Conservation (phyloP, 2,329 filamentous ascomycete species). For the Fusarium mangiferae region DNA sequence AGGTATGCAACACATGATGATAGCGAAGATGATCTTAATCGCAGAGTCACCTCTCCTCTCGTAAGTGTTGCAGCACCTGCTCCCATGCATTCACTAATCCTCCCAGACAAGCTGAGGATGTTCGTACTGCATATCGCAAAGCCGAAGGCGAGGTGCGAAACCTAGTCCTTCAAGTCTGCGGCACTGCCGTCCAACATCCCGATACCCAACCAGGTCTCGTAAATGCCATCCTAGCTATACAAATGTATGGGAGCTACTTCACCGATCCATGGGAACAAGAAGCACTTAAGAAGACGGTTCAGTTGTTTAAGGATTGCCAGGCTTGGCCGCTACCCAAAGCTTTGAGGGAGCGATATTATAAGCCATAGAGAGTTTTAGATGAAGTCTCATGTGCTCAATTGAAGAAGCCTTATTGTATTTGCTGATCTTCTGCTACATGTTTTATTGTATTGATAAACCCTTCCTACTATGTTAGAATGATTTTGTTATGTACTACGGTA, state of each 20-base stretch:
- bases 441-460: too few species aligned
- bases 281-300: slow-evolving; percentile 26
- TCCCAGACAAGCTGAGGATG: background rate
- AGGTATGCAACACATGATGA: slow-evolving; percentile 39
- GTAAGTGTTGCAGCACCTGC: background rate
- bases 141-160: slow-evolving; percentile 24
- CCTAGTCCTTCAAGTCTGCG: slow-evolving; percentile 33
- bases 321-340: slow-evolving; percentile 35
- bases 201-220: slow-evolving; percentile 30
- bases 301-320: slow-evolving; percentile 29
- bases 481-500: too few species aligned
- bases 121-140: slow-evolving; percentile 23
- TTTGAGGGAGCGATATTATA: background rate
- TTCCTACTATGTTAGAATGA: too few species aligned
- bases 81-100: background rate
- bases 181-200: slow-evolving; percentile 25
- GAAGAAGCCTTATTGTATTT: too few species aligned
- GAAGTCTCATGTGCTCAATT: background rate
- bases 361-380: background rate
- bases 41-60: slow-evolving; percentile 35
- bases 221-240: slow-evolving; percentile 26
- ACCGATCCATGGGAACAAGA: slow-evolving; percentile 38
- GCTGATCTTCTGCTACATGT: too few species aligned
- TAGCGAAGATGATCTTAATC: slow-evolving; percentile 36
- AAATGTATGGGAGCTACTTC: slow-evolving; percentile 35